Evolutionary conservation across 768 basidiomycete genomes (phyloP), one percentile per base, ranked within the genome.

Genomic region (Calocera cornea): DNA sequence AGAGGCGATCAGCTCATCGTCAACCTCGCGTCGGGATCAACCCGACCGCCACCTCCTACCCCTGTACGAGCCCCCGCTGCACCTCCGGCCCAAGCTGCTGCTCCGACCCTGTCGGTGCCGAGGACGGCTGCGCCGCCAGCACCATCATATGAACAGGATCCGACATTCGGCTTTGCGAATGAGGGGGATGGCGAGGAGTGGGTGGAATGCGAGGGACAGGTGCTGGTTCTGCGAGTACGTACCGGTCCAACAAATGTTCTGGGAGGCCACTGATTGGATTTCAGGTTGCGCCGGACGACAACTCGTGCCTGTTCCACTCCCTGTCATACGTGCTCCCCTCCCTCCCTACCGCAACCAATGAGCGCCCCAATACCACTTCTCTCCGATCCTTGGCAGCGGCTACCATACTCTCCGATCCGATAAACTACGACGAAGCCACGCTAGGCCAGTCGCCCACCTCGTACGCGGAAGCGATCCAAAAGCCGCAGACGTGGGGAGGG

Each of bases 251-350:
- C 63, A 27, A 22, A 64, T 24, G 17, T 38, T 50, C 34, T 40
- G 14, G 19, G 31, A 19, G 10, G 22, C 14, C 2, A 14, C n/a
- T 67, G 24, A 33, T 27, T n/a, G 38, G 69, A 36, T 54, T 69
- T 40, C 70, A 90, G 85, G 82, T 93, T 66, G 92, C 95, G 19
- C 95, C 94, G n/a, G 95, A 98, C 73, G 95, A 98, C 77, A 98
- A 98, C 73, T 90, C 92, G 1, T 98, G 95, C 76, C 79, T 98
- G 34, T 98, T 97, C 79, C 89, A 89, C 1, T 86, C 93, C 1
- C 80, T 60, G 14, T 60, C 54, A 5, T 60, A 60, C 54, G 54
- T 60, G 27, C 54, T 60, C 19, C 54, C 44, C 19, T 5, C 44
- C 27, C 5, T 60, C 54, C 54, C 54, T 33, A 16, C 54, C 24